Percentiles rank a stretch among this genome's conserved stretches.
Conservation (phyloP, 441 rosid species). For the Erysimum pusillum region DNA sequence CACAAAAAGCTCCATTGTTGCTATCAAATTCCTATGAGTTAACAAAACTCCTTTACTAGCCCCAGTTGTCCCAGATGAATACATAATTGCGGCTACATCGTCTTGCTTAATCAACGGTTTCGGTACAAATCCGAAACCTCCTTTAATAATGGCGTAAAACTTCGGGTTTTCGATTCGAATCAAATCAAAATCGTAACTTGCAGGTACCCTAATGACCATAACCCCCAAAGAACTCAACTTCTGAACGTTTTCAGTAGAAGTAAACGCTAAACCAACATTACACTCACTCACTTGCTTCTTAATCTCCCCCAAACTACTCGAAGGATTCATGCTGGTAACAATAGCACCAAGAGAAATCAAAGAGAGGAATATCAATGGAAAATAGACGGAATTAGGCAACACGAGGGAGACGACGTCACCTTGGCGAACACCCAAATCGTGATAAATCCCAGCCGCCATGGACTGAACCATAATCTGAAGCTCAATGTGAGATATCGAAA, state of each 20-base stretch:
- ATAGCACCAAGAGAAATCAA: slow-evolving; percentile 68
- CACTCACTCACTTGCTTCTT: slow-evolving; percentile 57
- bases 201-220: slow-evolving; percentile 61
- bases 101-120: slow-evolving; percentile 68
- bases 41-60: slow-evolving; percentile 81
- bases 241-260: slow-evolving; percentile 46
- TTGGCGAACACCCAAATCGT: slow-evolving; percentile 55
- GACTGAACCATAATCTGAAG: slow-evolving; percentile 59
- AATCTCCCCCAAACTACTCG: slow-evolving; percentile 60
- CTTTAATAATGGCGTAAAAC: slow-evolving; percentile 52
- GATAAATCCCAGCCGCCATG: slow-evolving; percentile 66
- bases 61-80: slow-evolving; percentile 91
- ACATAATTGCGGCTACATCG: slow-evolving; percentile 78
- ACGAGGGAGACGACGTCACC: slow-evolving; percentile 77
- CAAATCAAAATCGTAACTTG: slow-evolving; percentile 45
- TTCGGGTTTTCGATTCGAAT: slow-evolving; percentile 37
- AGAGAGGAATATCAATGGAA: slow-evolving; percentile 70
- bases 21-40: slow-evolving; percentile 78
- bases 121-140: slow-evolving; percentile 34
- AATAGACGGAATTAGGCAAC: slow-evolving; percentile 76
- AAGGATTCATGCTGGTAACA: slow-evolving; percentile 77
- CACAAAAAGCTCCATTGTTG: slow-evolving; percentile 76
- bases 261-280: slow-evolving; percentile 59
- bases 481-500: slow-evolving; percentile 63
- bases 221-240: slow-evolving; percentile 53